Base-by-base conservation (phyloP, 805 yeast genomes). In the Saccharomycopsis olivae region DNA sequence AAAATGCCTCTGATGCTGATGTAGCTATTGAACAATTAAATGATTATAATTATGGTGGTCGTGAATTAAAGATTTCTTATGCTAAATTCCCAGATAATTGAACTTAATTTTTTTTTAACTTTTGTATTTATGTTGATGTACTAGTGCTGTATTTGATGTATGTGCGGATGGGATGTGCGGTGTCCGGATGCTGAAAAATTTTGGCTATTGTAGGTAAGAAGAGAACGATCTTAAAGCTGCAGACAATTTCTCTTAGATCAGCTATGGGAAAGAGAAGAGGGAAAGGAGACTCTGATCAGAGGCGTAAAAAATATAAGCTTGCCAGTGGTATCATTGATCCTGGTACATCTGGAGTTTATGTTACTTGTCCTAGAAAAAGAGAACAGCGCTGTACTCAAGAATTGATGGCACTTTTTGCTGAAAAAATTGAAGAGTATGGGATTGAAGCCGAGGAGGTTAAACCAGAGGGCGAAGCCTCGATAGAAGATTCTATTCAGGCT, bases 291-390 rank as follows among this genome's bases (percentile, higher is more conserved):
- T 20, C 20, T 20, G 14, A 16, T n/a, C 8, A 23, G n/a, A 33
- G 15, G 11, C 24, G 38, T 15, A 16, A 27, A 33, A 8, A 16
- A 15, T 73, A 63, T 57, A 72, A 71, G 49, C 48, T 55, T 4
- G 62, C 66, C 15, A 53, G 62, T 2, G 73, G 73, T 6, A 62
- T 73, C 39, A 58, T 88, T 15, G 96, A 88, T 52, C 95, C 96
- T 0, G 80, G 80, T 29, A 82, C 92, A 40, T 63, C 78, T 29
- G 98, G 98, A 0, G 68, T 92, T 1, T 92, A 83, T 58, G 95
- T 87, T 10, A 83, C 97, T 0, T 89, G 96, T 58, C 73, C 75
- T 36, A 69, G 95, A 50, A 80, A 81, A 29, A 75, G 78, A 44
- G 98, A 92, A 56, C 68, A 68, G 39, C 75, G 71, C 39, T 85